phyloP scores from a whole-genome alignment of 306 rosid species.

The Alnus rubra region DNA sequence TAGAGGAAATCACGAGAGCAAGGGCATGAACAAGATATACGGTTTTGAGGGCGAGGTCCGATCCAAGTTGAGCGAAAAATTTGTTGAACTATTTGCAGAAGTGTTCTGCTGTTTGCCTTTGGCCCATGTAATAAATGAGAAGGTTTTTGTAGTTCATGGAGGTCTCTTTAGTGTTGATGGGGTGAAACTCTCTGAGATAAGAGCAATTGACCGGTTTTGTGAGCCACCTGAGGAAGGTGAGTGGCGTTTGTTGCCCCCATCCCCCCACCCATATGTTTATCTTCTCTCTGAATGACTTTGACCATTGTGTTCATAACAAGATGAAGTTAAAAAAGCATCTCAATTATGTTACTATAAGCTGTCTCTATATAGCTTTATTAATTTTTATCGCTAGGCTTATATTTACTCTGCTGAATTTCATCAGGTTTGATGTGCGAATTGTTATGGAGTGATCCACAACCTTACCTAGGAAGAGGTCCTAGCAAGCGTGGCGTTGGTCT shows the following conservation, averaged over 20 bases:
- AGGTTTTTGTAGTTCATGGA: constrained; percentile 91
- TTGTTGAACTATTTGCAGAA: constrained; percentile 96
- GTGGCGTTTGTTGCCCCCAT: constrained; percentile 4
- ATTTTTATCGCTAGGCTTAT: constrained; percentile 12
- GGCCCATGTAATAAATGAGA: constrained; percentile 88
- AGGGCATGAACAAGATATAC: constrained; percentile 99
- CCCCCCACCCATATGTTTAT: not conserved
- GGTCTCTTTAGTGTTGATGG: constrained; percentile 99
- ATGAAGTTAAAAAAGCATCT: constrained; percentile 7
- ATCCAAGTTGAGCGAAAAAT: constrained; percentile 78
- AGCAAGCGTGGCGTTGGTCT: constrained; percentile 99
- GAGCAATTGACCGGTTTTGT: constrained; percentile 89
- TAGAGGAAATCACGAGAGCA: constrained; percentile 98
- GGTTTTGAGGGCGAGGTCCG: constrained; percentile 99
- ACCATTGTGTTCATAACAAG: constrained; percentile 19
- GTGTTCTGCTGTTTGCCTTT: constrained; percentile 90
- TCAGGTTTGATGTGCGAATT: constrained; percentile 97
- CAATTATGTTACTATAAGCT: not conserved
- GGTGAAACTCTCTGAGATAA: constrained; percentile 82
- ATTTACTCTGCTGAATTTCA: constrained; percentile 20
- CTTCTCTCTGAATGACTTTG: constrained; percentile 12
- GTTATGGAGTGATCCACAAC: constrained; percentile 99
- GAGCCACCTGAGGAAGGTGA: constrained; percentile 99
- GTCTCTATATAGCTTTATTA: constrained; percentile 5
- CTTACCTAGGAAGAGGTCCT: constrained; percentile 91